Base-by-base conservation (phyloP, 1,284 basidiomycete genomes). In the Cutaneotrichosporon sp. region DNA sequence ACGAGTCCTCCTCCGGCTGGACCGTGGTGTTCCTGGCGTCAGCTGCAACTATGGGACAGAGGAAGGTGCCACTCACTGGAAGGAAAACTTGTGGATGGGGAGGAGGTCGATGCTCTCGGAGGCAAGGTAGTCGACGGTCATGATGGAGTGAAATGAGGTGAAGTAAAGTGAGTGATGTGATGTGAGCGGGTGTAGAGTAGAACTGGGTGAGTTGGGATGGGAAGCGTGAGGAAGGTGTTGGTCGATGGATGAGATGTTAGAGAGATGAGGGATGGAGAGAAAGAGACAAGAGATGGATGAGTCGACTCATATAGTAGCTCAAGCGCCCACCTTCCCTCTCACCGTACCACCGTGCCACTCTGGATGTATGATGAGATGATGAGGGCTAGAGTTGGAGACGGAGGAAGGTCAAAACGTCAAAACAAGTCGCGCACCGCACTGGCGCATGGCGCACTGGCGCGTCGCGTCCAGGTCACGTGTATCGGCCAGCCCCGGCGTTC, bases 1-100 rank as follows among this genome's bases (percentile, higher is more conserved):
- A 95, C 0, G 92, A 90, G 72, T 97, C 95, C 76, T 98, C 95
- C 75, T 98, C 95, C 7, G 93, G 92, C 77, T 97, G 95, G 0
- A 91, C 87, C 9, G 58, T 46, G 3, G 66, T 67, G 62, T 60
- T 64, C 45, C 66, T 67, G 50, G 1, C 2, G 25, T 50, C 18
- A 50, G 47, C 27, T 27, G 13, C n/a, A n/a, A n/a, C n/a, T n/a
- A 24, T 25, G 34, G 27, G n/a, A 8, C 4, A 6, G 47, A 16
- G 27, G 45, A n/a, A 27, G 11, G 42, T 22, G 24, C 16, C 49
- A 18, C 60, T 20, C 25, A 64, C 66, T 62, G 62, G 58, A 62
- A 62, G 11, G 58, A 62, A 54, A 62, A 64, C 56, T 64, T 64
- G 27, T 64, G 46, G 33, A 64, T 60, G 11, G 66, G 55, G 34